Percentiles rank a stretch among this genome's conserved stretches.
phyloP scores from a whole-genome alignment of 2,329 filamentous ascomycete species.

The Decorospora gaudefroyi region DNA sequence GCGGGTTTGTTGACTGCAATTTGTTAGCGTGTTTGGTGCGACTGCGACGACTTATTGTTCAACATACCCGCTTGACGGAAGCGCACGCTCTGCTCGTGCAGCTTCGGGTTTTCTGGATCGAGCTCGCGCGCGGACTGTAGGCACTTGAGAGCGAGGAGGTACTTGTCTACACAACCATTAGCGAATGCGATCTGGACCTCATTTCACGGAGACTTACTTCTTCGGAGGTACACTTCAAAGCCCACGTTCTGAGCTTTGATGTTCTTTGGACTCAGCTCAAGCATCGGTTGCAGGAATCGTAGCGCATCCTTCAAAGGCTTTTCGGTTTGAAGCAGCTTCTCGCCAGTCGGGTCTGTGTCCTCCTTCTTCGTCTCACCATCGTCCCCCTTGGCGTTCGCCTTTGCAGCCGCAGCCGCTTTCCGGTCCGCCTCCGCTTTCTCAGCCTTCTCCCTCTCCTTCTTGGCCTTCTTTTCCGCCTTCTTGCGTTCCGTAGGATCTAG shows the following conservation, averaged over 20 bases:
- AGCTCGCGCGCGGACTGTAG: constrained; percentile 73
- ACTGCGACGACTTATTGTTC: background rate
- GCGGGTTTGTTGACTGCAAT: constrained; percentile 35
- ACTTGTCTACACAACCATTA: constrained; percentile 67
- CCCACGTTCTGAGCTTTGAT: constrained; percentile 81
- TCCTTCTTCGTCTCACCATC: constrained; percentile 74
- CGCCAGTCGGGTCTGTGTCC: constrained; percentile 84
- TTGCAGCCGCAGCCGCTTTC: constrained; percentile 72
- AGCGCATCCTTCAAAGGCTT: constrained; percentile 84
- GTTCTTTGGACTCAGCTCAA: constrained; percentile 80
- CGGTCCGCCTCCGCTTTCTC: constrained; percentile 78
- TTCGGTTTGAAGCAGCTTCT: constrained; percentile 76
- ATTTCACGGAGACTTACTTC: constrained; percentile 63
- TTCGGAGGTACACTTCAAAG: constrained; percentile 85
- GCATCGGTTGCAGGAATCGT: constrained; percentile 80
- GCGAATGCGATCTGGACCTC: background rate
- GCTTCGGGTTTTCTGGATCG: constrained; percentile 68
- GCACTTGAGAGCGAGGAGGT: constrained; percentile 83
- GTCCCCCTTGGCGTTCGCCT: constrained; percentile 64
- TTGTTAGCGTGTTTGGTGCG: constrained; percentile 13
- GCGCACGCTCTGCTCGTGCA: constrained; percentile 74
- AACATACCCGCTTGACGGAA: constrained; percentile 64
- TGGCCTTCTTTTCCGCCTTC: constrained; percentile 88
- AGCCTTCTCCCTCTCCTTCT: constrained; percentile 72
- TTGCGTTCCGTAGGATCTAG: constrained; percentile 69